Evolutionary conservation across 2,329 filamentous ascomycete species (phyloP).

Genomic region (Colletotrichum tanaceti): DNA sequence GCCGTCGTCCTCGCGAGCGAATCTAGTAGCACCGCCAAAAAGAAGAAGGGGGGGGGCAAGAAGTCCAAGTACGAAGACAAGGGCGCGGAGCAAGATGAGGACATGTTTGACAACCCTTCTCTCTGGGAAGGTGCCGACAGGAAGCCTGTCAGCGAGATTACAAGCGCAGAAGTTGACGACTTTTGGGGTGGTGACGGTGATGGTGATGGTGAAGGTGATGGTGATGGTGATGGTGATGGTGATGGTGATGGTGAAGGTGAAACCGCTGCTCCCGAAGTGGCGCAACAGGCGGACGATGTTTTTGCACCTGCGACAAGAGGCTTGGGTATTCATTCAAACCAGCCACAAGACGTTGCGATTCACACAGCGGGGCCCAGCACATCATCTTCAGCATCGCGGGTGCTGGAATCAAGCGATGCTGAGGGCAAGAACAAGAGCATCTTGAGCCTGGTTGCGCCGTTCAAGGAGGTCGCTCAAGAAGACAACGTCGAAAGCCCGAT

Average conservation of each 20-base stretch:
- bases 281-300: slow-evolving; percentile 26
- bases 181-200: slow-evolving; percentile 49
- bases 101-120: slow-evolving; percentile 58
- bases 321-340: neutral
- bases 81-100: slow-evolving; percentile 53
- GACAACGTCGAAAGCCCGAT: slow-evolving; percentile 54
- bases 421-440: slow-evolving; percentile 33
- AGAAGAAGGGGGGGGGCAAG: slow-evolving; percentile 52
- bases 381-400: neutral
- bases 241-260: slow-evolving; percentile 39
- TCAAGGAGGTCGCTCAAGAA: slow-evolving; percentile 45
- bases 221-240: slow-evolving; percentile 41
- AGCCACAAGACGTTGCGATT: neutral
- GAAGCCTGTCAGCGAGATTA: slow-evolving; percentile 45
- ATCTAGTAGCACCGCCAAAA: slow-evolving; percentile 43
- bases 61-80: slow-evolving; percentile 54
- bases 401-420: neutral
- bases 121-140: slow-evolving; percentile 59
- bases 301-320: slow-evolving; percentile 13
- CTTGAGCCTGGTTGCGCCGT: slow-evolving; percentile 27
- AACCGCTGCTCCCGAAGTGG: neutral
- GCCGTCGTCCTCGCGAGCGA: slow-evolving; percentile 49
- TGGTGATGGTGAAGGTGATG: slow-evolving; percentile 39
- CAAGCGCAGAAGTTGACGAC: slow-evolving; percentile 45
- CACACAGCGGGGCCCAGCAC: neutral